Conservation (phyloP, 2,329 filamentous ascomycete genomes). For the Colletotrichum sp. region DNA sequence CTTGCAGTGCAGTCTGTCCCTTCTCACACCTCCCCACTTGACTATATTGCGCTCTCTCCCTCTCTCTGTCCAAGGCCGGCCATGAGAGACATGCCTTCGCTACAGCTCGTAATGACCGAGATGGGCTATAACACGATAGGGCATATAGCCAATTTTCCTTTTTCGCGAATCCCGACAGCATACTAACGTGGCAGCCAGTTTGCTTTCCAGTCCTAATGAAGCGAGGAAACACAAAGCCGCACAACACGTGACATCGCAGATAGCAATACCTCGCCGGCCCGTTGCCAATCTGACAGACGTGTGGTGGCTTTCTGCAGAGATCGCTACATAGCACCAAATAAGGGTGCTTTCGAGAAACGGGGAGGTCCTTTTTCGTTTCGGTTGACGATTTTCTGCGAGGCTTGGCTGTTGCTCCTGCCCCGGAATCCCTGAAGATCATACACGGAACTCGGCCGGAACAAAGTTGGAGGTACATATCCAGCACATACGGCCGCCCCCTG, state of each 20-base stretch:
- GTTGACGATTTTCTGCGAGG: not conserved
- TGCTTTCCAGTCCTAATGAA: not conserved
- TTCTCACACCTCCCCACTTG: not conserved
- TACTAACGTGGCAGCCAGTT: not conserved
- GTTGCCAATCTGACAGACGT: not conserved
- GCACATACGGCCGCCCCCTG: conserved; percentile 8
- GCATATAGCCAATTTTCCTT: not conserved
- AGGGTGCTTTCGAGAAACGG: not conserved
- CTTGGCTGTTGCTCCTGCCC: conserved; percentile 4
- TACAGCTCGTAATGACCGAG: not conserved
- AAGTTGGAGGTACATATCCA: not conserved
- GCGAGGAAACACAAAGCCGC: not conserved
- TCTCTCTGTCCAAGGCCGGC: not conserved
- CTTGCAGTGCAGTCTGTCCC: not conserved
- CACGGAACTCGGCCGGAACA: conserved; percentile 16
- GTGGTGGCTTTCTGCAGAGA: not conserved
- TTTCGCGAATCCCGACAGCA: not conserved
- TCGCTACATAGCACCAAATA: not conserved
- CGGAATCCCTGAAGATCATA: conserved; percentile 14
- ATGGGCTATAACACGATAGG: not conserved
- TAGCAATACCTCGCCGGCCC: not conserved
- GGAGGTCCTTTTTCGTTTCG: not conserved
- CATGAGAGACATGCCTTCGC: not conserved
- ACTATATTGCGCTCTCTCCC: not conserved
- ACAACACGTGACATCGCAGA: conserved; percentile 3